Evolutionary conservation across 345 rosid genomes (phyloP).

Genomic region (Capsella bursapastoris): DNA sequence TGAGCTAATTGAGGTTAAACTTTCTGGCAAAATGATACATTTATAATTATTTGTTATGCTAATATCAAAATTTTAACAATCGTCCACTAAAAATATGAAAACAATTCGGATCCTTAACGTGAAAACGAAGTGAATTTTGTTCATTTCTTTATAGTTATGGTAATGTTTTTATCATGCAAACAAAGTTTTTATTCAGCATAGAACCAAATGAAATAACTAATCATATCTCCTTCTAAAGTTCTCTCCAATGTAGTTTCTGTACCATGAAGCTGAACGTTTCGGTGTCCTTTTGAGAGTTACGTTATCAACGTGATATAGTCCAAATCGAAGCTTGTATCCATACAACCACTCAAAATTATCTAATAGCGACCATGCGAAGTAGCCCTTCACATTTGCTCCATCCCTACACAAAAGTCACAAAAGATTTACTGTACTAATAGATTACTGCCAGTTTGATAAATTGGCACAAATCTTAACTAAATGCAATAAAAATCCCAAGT

Average conservation of each 20-base stretch:
- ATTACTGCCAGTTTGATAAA: constrained; percentile 1
- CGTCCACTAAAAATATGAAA: neutral
- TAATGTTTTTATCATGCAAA: neutral
- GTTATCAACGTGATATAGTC: constrained; percentile 63
- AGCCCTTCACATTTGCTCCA: constrained; percentile 80
- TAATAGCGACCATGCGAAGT: constrained; percentile 76
- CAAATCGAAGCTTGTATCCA: constrained; percentile 64
- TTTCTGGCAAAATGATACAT: too few species aligned
- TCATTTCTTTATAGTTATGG: neutral
- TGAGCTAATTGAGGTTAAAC: too few species aligned
- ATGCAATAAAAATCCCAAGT: neutral
- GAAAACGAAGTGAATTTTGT: neutral
- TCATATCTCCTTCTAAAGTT: constrained; percentile 17
- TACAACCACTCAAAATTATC: constrained; percentile 77
- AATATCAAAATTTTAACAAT: neutral
- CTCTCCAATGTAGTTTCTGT: constrained; percentile 49
- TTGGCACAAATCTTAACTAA: too few species aligned
- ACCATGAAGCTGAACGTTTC: constrained; percentile 70
- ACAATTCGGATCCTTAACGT: neutral
- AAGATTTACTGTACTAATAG: neutral
- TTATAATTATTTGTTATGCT: neutral
- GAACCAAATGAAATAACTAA: neutral
- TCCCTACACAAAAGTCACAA: constrained; percentile 42
- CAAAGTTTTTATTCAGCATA: neutral
- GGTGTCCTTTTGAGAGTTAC: constrained; percentile 62